These are phyloP conservation scores for Volutella citrinella DNA, from an alignment of 2,329 filamentous ascomycete species.

Conservation along the genomic window DNA sequence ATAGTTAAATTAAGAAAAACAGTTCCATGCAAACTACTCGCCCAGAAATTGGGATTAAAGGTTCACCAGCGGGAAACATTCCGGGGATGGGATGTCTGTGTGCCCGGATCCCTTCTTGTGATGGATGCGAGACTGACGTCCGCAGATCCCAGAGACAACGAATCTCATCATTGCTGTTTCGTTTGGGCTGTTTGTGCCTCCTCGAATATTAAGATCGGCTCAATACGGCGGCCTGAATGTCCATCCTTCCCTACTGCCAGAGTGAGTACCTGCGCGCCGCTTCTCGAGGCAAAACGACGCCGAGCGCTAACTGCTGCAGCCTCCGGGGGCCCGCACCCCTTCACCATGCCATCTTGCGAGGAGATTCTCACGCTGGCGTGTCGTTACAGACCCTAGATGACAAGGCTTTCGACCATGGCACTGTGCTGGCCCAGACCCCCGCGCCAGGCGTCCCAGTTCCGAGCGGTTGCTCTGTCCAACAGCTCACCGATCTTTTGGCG, in stretches of 20 bases:
- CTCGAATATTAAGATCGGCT: constrained; percentile 64
- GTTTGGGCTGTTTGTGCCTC: constrained; percentile 86
- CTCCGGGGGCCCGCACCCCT: constrained; percentile 84
- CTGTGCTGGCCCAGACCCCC: constrained; percentile 68
- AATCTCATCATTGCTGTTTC: constrained; percentile 91
- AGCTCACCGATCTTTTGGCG: constrained; percentile 49
- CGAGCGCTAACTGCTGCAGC: too few species aligned
- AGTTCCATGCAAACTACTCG: constrained; percentile 73
- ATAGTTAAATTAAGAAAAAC: too few species aligned
- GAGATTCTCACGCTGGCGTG: constrained; percentile 64
- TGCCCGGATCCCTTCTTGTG: too few species aligned
- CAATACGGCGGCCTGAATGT: constrained; percentile 89
- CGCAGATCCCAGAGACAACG: constrained; percentile 57
- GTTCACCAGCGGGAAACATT: constrained; percentile 81
- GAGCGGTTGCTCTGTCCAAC: constrained; percentile 39
- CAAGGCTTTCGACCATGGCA: constrained; percentile 73
- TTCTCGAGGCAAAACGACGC: not conserved
- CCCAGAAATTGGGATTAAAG: constrained; percentile 59
- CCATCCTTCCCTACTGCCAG: constrained; percentile 86
- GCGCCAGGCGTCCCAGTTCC: constrained; percentile 53
- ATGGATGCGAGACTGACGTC: too few species aligned
- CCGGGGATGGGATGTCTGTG: constrained; percentile 71
- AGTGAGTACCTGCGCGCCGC: constrained; percentile 46
- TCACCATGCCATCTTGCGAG: constrained; percentile 73
- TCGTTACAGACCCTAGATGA: constrained; percentile 84